Conservation (phyloP, 2,329 filamentous ascomycete genomes). For the Lachnellula cervina region DNA sequence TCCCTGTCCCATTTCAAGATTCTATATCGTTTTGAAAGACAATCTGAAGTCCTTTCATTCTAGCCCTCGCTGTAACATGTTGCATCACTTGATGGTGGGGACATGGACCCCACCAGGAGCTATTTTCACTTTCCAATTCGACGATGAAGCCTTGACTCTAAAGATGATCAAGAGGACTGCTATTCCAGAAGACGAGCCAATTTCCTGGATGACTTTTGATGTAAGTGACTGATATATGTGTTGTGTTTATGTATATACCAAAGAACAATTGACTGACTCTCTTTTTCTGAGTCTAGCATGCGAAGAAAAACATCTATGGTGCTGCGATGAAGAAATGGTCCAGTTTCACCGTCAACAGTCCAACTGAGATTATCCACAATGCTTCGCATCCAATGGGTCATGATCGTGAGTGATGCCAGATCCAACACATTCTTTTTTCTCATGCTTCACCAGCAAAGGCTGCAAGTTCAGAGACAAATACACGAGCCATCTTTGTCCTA, state of each 20-base stretch:
- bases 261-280: not conserved
- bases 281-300: constrained; percentile 52
- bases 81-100: constrained; percentile 87
- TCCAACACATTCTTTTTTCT: constrained; percentile 5
- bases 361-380: constrained; percentile 71
- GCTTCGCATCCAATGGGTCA: constrained; percentile 70
- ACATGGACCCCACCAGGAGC: constrained; percentile 88
- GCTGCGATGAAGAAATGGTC: constrained; percentile 93
- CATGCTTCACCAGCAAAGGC: constrained; percentile 48
- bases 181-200: constrained; percentile 78
- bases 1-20: not conserved
- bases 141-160: constrained; percentile 72
- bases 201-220: constrained; percentile 91
- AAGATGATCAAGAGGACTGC: constrained; percentile 74
- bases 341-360: constrained; percentile 70
- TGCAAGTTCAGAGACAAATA: constrained; percentile 67
- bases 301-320: constrained; percentile 80
- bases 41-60: not conserved
- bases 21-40: not conserved
- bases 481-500: constrained; percentile 83
- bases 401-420: constrained; percentile 52
- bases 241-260: no score
- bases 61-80: constrained; percentile 48
- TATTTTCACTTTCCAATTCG: constrained; percentile 85
- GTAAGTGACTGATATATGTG: constrained; percentile 44